These are phyloP conservation scores for Geotrichum aggregatum DNA, from an alignment of 1,139 yeast species.

Conservation along the genomic window DNA sequence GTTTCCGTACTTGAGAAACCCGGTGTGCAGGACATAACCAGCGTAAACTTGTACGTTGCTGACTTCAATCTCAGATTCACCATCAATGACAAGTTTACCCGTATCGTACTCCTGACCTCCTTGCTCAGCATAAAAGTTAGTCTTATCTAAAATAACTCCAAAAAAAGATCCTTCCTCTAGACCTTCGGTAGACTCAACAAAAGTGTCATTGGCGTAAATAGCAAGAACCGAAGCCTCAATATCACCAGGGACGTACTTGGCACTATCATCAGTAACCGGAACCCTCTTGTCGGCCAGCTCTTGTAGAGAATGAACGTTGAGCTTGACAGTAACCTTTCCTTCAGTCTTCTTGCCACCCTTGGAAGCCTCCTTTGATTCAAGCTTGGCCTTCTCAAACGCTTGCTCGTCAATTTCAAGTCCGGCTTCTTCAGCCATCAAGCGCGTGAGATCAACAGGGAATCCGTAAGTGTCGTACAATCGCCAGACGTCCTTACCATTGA, in stretches of 20 bases:
- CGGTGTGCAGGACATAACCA: slow-evolving; percentile 95
- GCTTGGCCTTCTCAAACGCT: slow-evolving; percentile 85
- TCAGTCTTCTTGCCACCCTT: slow-evolving; percentile 72
- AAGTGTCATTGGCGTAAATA: slow-evolving; percentile 63
- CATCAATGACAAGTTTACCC: slow-evolving; percentile 88
- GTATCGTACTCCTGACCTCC: slow-evolving; percentile 99
- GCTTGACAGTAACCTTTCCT: slow-evolving; percentile 56
- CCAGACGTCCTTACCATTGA: slow-evolving; percentile 96
- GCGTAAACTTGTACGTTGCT: slow-evolving; percentile 88
- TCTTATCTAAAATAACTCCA: slow-evolving; percentile 80
- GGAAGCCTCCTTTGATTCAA: slow-evolving; percentile 89
- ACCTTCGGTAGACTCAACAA: slow-evolving; percentile 46
- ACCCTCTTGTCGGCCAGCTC: slow-evolving; percentile 46
- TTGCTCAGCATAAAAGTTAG: slow-evolving; percentile 96
- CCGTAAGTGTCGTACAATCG: slow-evolving; percentile 98
- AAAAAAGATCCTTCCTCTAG: slow-evolving; percentile 49
- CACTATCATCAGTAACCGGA: slow-evolving; percentile 77
- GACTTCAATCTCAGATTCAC: slow-evolving; percentile 79
- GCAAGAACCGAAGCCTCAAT: slow-evolving; percentile 51
- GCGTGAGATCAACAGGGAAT: slow-evolving; percentile 95
- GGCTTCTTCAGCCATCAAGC: slow-evolving; percentile 97
- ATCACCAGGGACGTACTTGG: slow-evolving; percentile 47
- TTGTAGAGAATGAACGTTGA: slow-evolving; percentile 86
- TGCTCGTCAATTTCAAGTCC: slow-evolving; percentile 85
- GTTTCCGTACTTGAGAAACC: slow-evolving; percentile 71